phyloP scores from a whole-genome alignment of 352 stramenopile species.

The Achlya hypogyna region DNA sequence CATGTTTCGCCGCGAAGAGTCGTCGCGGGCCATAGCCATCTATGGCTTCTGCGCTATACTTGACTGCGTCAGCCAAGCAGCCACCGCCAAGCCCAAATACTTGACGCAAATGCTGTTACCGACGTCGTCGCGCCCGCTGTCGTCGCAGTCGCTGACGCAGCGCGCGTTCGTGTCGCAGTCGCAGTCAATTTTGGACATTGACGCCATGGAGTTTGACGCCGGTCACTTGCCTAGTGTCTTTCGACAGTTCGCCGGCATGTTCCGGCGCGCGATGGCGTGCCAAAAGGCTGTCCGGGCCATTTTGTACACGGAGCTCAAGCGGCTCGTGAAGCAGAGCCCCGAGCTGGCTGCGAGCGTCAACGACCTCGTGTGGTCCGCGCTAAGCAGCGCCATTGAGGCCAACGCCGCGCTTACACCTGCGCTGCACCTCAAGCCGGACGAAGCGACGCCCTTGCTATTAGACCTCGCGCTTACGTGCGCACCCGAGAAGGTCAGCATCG shows the following conservation, averaged over 20 bases:
- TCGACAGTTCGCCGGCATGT: constrained; percentile 49
- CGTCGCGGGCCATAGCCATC: constrained; percentile 40
- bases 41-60: constrained; percentile 28
- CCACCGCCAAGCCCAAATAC: constrained; percentile 2
- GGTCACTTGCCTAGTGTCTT: constrained; percentile 24
- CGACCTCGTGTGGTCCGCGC: constrained; percentile 39
- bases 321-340: constrained; percentile 38
- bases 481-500: background rate
- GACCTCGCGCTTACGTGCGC: constrained; percentile 9
- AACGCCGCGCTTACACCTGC: constrained; percentile 39
- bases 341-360: constrained; percentile 33
- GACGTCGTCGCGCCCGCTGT: background rate
- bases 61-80: background rate
- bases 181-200: constrained; percentile 10
- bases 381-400: constrained; percentile 34
- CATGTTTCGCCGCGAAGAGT: constrained; percentile 50
- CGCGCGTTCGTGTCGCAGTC: constrained; percentile 9
- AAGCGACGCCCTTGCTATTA: constrained; percentile 2
- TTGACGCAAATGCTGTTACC: constrained; percentile 5
- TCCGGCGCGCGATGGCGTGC: constrained; percentile 36
- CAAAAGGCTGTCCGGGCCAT: constrained; percentile 37
- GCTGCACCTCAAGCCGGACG: constrained; percentile 32
- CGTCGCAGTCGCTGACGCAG: background rate
- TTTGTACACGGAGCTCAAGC: constrained; percentile 37
- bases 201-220: constrained; percentile 11